phyloP scores from a whole-genome alignment of 441 rosid species.

The Viola pubescens region DNA sequence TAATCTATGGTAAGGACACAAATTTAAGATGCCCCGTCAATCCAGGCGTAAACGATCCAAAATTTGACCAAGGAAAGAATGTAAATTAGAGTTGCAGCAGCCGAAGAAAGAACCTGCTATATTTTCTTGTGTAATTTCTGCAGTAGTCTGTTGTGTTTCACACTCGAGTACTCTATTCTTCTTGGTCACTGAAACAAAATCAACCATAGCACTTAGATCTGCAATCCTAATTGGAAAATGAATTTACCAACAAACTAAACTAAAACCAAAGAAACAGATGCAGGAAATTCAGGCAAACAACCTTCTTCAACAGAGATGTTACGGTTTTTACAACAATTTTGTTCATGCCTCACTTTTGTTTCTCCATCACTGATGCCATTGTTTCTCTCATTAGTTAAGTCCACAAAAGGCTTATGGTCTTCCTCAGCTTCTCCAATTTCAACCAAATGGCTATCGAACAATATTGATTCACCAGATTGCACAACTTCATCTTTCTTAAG shows the following conservation, averaged over 20 bases:
- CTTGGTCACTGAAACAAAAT: not conserved
- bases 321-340: slow-evolving; percentile 3
- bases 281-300: slow-evolving; percentile 8
- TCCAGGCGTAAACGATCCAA: no score
- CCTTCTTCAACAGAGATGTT: slow-evolving; percentile 20
- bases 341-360: slow-evolving; percentile 8
- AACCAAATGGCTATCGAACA: slow-evolving; percentile 30
- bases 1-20: not conserved
- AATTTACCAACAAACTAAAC: not conserved
- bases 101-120: not conserved
- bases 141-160: not conserved
- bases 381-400: slow-evolving; percentile 12
- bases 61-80: no score
- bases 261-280: not conserved
- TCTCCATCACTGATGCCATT: slow-evolving; percentile 3
- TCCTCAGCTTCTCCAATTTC: slow-evolving; percentile 29
- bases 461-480: slow-evolving; percentile 29
- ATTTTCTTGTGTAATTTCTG: not conserved
- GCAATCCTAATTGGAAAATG: not conserved
- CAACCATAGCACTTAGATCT: not conserved
- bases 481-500: slow-evolving; percentile 32
- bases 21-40: not conserved
- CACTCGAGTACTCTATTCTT: not conserved
- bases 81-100: not conserved
- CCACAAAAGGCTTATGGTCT: slow-evolving; percentile 9